A percentile compares a stretch with the other conserved stretches of the same genome.
These are phyloP conservation scores for Diatrype stigma DNA, from an alignment of 2,329 filamentous ascomycete genomes.

Conservation along the genomic window DNA sequence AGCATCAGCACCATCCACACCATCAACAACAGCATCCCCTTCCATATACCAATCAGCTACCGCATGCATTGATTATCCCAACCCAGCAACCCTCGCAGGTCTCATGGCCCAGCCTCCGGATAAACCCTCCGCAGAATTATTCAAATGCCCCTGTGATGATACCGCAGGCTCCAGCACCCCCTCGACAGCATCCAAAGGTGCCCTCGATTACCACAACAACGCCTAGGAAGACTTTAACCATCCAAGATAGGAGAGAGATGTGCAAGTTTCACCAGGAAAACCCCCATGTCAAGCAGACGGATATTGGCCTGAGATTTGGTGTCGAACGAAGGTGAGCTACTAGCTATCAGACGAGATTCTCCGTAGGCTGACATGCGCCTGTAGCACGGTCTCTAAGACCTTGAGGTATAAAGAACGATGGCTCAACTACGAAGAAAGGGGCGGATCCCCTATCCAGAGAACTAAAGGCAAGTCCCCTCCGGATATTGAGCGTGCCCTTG, in stretches of 20 bases:
- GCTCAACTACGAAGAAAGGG: constrained; percentile 75
- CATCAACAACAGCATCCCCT: not conserved
- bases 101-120: constrained; percentile 76
- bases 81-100: constrained; percentile 44
- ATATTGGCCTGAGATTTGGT: constrained; percentile 92
- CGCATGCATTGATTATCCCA: constrained; percentile 66
- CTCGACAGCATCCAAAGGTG: constrained; percentile 48
- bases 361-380: constrained; percentile 24
- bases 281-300: constrained; percentile 87
- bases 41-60: constrained; percentile 45
- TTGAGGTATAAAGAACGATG: constrained; percentile 93
- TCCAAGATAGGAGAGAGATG: constrained; percentile 87
- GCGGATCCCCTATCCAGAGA: constrained; percentile 74
- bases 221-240: constrained; percentile 82
- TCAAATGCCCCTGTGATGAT: constrained; percentile 56
- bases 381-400: constrained; percentile 97
- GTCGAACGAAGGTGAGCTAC: constrained; percentile 86
- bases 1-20: not conserved
- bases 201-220: constrained; percentile 54
- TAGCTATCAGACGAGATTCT: constrained; percentile 5
- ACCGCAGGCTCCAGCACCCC: constrained; percentile 49
- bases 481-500: constrained; percentile 86
- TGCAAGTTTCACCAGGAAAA: constrained; percentile 90
- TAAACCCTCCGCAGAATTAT: constrained; percentile 60
- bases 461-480: constrained; percentile 75